Evolutionary conservation across 2,329 filamentous ascomycete genomes (phyloP), one percentile per base, ranked within the genome.

Genomic region (Cladophialophora psammophila): DNA sequence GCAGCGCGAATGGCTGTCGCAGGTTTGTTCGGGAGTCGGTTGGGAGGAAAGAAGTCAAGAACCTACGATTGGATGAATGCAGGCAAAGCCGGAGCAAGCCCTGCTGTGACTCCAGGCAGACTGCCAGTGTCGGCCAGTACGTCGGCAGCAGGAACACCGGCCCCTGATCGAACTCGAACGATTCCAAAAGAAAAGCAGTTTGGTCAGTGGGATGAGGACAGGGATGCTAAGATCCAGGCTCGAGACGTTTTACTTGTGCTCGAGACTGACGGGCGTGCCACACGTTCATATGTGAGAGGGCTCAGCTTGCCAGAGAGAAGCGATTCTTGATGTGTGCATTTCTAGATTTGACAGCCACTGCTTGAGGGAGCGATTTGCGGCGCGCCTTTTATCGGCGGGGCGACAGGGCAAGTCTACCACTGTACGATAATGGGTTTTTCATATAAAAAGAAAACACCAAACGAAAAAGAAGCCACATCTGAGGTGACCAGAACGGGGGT

Each of bases 231-330:
- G 32, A 92, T 97, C 56, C 93, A 97, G 80, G 82, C 96, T 60
- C 86, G 94, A 63, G 94, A 97, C 78, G 89, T 93, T 82, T 83
- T 96, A 15, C 84, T 87, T 20, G 91, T 91, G 67, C 83, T 97
- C 55, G 94, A 97, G 77, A 84, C 88, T 59, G 92, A 96, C 76
- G 90, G 91, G 1, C 85, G 78, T 67, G 79, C 78, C 26, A 74
- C 75, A 45, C 77, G 78, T 50, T 79, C 81, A 72, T 75, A 82
- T 60, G 78, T 82, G 69, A 78, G 79, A 71, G 81, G 78, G 10
- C 81, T 81, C 65, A 70, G 63, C 36, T 38, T 68, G n/a, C 56
- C 66, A 18, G 63, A 68, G 57, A 66, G 56, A 59, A 57, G 20
- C 20, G 61, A 69, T 66, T 66, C 60, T 66, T 64, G 65, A 67